A percentile compares a stretch with the other conserved stretches of the same genome.
phyloP scores from a whole-genome alignment of 73 alveolate genomes.

The Breviolum minutum region DNA sequence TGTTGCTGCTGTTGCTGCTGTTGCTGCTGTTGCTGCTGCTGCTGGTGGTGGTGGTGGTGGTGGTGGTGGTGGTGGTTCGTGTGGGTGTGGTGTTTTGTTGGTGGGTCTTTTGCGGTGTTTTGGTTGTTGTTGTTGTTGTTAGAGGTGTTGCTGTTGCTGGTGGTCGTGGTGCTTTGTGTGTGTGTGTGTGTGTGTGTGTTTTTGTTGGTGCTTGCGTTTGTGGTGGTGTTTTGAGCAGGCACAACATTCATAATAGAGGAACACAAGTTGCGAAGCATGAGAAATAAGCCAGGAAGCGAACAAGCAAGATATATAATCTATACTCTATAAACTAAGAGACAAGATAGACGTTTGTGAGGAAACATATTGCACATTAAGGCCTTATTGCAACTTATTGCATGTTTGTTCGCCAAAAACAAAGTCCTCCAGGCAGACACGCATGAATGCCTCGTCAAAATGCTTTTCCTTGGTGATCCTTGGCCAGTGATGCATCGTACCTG shows the following conservation, averaged over 20 bases:
- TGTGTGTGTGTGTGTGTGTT: constrained; percentile 2
- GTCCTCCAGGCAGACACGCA: not conserved
- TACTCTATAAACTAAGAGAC: too few species aligned
- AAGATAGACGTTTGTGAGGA: not conserved
- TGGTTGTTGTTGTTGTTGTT: not conserved
- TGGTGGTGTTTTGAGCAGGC: too few species aligned
- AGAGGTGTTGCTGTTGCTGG: too few species aligned
- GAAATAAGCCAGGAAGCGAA: too few species aligned
- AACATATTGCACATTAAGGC: not conserved
- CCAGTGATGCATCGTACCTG: not conserved
- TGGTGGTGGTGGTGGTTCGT: not conserved
- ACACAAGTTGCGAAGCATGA: too few species aligned
- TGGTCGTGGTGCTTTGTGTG: not conserved
- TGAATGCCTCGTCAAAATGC: constrained; percentile 24
- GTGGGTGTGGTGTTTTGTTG: not conserved
- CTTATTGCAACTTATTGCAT: not conserved
- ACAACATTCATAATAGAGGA: too few species aligned
- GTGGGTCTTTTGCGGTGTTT: not conserved
- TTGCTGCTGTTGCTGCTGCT: not conserved
- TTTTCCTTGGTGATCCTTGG: not conserved
- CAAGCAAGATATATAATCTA: too few species aligned
- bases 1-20: not conserved
- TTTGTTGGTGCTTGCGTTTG: not conserved
- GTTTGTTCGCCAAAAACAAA: not conserved
- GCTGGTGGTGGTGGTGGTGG: not conserved